Percentiles rank a stretch among this genome's conserved stretches.
Conservation (phyloP, 176 grass and related monocot species). For the Bothriochloa decipiens region DNA sequence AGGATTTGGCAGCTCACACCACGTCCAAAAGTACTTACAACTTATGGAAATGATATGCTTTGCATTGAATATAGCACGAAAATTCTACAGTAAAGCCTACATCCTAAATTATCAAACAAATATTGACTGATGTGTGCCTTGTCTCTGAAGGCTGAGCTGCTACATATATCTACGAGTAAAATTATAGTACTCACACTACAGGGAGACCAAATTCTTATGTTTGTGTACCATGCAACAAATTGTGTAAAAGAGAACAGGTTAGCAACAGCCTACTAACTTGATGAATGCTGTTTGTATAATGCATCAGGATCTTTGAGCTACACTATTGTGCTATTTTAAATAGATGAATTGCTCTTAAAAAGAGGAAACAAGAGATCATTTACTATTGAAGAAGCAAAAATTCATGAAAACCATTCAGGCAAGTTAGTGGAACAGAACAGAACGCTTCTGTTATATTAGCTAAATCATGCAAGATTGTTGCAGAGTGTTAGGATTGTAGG, state of each 20-base stretch:
- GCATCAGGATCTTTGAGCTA: not conserved
- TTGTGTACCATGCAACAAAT: not conserved
- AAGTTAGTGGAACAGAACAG: not conserved
- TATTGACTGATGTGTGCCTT: not conserved
- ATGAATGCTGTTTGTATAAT: not conserved
- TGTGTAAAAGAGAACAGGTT: not conserved
- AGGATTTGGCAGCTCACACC: not conserved
- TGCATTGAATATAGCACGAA: not conserved
- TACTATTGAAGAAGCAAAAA: slow-evolving; percentile 1
- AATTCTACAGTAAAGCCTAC: not conserved
- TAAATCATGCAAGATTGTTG: slow-evolving; percentile 1
- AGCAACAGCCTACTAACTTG: not conserved
- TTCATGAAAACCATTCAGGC: not conserved
- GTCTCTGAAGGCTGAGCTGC: not conserved
- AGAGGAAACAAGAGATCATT: not conserved
- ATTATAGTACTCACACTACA: not conserved
- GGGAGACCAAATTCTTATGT: not conserved
- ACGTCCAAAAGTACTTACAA: not conserved
- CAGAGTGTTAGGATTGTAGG: not conserved
- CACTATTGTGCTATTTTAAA: not conserved
- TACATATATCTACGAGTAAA: not conserved
- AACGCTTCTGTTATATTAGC: not conserved
- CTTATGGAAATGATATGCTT: not conserved
- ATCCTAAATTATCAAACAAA: slow-evolving; percentile 6
- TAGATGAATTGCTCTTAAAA: slow-evolving; percentile 1